These are phyloP conservation scores for Fusarium armeniacum DNA, from an alignment of 2,329 filamentous ascomycete genomes.

Conservation along the genomic window DNA sequence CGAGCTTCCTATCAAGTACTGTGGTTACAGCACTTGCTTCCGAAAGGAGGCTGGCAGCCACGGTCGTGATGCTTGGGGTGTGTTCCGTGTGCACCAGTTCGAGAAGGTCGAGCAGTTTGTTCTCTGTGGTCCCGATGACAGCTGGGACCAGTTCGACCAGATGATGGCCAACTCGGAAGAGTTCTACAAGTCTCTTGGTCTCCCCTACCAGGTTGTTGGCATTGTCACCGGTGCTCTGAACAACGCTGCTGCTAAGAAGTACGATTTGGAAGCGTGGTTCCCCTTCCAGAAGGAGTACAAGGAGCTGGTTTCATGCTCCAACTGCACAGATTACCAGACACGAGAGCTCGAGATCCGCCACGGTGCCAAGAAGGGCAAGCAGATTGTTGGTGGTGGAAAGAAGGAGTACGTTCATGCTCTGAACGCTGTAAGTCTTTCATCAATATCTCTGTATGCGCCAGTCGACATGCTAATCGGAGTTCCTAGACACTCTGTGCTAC, in stretches of 20 bases:
- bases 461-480: slow-evolving; percentile 20
- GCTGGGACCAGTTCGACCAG: slow-evolving; percentile 91
- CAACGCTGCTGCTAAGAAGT: slow-evolving; percentile 84
- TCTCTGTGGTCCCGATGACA: slow-evolving; percentile 87
- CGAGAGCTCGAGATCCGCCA: slow-evolving; percentile 93
- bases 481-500: slow-evolving; percentile 82
- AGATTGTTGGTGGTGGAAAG: slow-evolving; percentile 74
- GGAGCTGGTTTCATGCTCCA: slow-evolving; percentile 96
- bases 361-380: slow-evolving; percentile 76
- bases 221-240: slow-evolving; percentile 98
- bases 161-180: slow-evolving; percentile 95
- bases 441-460: not conserved
- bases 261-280: slow-evolving; percentile 96
- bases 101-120: slow-evolving; percentile 91
- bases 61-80: slow-evolving; percentile 93
- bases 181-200: slow-evolving; percentile 90
- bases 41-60: slow-evolving; percentile 92
- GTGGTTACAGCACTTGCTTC: slow-evolving; percentile 93
- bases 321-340: slow-evolving; percentile 98
- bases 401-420: slow-evolving; percentile 97
- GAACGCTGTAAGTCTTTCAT: slow-evolving; percentile 70
- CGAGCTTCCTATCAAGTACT: slow-evolving; percentile 87
- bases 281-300: slow-evolving; percentile 98
- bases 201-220: slow-evolving; percentile 91
- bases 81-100: slow-evolving; percentile 98